A percentile compares a stretch with the other conserved stretches of the same genome.
These are phyloP conservation scores for Sporothrix humicola DNA, from an alignment of 2,329 filamentous ascomycete genomes.

Conservation along the genomic window DNA sequence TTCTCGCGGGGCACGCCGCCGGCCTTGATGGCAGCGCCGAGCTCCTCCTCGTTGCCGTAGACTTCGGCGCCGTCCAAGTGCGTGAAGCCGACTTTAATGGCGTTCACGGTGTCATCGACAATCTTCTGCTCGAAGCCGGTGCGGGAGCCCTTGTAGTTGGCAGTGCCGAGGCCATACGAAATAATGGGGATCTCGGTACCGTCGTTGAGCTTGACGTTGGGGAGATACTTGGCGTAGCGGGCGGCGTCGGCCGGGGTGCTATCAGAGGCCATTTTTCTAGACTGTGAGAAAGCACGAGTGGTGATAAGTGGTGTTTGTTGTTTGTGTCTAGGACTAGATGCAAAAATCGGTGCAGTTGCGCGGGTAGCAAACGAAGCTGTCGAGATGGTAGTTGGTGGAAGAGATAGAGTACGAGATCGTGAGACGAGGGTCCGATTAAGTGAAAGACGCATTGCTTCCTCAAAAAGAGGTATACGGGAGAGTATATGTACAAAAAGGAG, in stretches of 20 bases:
- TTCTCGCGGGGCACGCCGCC: slow-evolving; percentile 67
- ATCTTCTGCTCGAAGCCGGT: slow-evolving; percentile 61
- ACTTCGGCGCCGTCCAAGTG: slow-evolving; percentile 78
- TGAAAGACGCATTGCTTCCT: slow-evolving; percentile 2
- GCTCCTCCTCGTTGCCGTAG: slow-evolving; percentile 70
- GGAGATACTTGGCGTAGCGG: slow-evolving; percentile 48
- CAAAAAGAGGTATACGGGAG: neutral
- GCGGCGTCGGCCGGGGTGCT: slow-evolving; percentile 22
- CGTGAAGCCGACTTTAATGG: slow-evolving; percentile 71
- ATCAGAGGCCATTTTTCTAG: slow-evolving; percentile 30
- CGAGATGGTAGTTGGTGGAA: neutral
- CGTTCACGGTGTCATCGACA: slow-evolving; percentile 59
- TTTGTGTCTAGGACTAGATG: neutral
- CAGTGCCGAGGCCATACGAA: slow-evolving; percentile 74
- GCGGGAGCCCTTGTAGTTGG: slow-evolving; percentile 61
- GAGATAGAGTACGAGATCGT: neutral
- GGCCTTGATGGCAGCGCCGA: slow-evolving; percentile 73
- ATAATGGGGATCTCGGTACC: slow-evolving; percentile 75
- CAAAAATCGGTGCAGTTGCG: neutral
- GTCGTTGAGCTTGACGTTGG: slow-evolving; percentile 72
- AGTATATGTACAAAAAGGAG: neutral
- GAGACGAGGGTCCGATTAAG: neutral
- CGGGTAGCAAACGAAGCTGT: neutral
- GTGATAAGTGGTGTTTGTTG: neutral
- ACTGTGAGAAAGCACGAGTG: neutral